Percentiles rank a stretch among this genome's conserved stretches.
Evolutionary conservation across 2,329 filamentous ascomycete genomes (phyloP).

Genomic region (Madurella mycetomatis): DNA sequence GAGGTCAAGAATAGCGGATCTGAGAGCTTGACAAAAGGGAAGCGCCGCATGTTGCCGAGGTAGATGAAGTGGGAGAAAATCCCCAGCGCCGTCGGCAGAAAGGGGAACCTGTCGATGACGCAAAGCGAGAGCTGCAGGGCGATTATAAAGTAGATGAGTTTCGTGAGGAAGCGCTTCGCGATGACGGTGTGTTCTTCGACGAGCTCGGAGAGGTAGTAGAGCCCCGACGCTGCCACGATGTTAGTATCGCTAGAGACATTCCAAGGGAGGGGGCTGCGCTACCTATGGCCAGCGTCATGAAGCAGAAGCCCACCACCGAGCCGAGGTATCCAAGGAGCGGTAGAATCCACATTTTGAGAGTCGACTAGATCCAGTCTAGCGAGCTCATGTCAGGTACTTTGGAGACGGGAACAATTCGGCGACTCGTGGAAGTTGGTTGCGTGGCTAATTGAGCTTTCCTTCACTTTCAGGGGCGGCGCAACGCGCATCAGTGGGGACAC

Average conservation of each 20-base stretch:
- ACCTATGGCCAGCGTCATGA: conserved; percentile 92
- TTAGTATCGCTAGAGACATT: no score
- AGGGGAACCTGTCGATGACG: conserved; percentile 80
- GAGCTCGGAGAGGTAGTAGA: conserved; percentile 97
- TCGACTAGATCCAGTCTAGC: conserved; percentile 11
- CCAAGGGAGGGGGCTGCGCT: conserved; percentile 27
- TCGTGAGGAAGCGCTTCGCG: conserved; percentile 79
- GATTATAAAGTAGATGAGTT: conserved; percentile 80
- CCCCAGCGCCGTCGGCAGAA: conserved; percentile 67
- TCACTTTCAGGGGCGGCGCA: not conserved
- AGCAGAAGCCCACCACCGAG: conserved; percentile 82
- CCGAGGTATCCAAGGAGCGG: conserved; percentile 87
- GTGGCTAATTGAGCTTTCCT: conserved; percentile 12
- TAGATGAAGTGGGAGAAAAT: conserved; percentile 81
- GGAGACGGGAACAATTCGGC: not conserved
- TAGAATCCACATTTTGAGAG: conserved; percentile 81
- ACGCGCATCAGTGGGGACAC: not conserved
- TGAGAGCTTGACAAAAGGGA: conserved; percentile 74
- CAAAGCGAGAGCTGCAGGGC: conserved; percentile 68
- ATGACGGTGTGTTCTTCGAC: conserved; percentile 97
- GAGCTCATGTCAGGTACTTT: not conserved
- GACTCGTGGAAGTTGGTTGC: not conserved
- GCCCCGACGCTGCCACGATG: conserved; percentile 67
- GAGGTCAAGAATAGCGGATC: conserved; percentile 84
- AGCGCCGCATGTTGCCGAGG: conserved; percentile 73